phyloP scores from a whole-genome alignment of 352 stramenopile species.

The Globisporangium paddicum region DNA sequence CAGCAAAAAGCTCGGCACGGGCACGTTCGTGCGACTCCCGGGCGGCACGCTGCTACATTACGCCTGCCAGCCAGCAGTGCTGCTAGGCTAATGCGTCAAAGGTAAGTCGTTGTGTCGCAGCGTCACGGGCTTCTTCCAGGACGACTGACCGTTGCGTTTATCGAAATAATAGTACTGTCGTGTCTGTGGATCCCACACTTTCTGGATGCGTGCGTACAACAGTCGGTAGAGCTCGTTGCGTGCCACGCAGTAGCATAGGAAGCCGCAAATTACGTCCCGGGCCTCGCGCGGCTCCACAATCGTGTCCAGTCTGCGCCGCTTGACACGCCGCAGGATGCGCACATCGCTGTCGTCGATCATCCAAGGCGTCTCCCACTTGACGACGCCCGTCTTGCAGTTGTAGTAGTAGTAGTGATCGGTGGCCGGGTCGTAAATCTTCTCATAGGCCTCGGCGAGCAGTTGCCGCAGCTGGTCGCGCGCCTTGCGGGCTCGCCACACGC shows the following conservation, averaged over 20 bases:
- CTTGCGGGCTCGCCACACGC: slow-evolving; percentile 33
- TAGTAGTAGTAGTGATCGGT: slow-evolving; percentile 74
- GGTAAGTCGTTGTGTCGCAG: slow-evolving; percentile 39
- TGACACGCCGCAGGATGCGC: slow-evolving; percentile 28
- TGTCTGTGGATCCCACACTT: slow-evolving; percentile 61
- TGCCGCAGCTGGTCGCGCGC: slow-evolving; percentile 34
- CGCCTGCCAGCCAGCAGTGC: slow-evolving; percentile 63
- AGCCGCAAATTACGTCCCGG: slow-evolving; percentile 30
- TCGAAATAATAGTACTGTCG: slow-evolving; percentile 84
- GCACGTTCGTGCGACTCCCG: slow-evolving; percentile 68
- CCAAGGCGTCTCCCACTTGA: slow-evolving; percentile 60
- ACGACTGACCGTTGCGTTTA: slow-evolving; percentile 64
- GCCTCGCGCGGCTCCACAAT: slow-evolving; percentile 45
- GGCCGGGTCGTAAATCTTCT: slow-evolving; percentile 67
- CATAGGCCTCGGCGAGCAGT: slow-evolving; percentile 50
- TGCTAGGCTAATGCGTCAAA: not conserved
- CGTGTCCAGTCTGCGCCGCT: slow-evolving; percentile 36
- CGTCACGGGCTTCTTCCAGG: slow-evolving; percentile 64
- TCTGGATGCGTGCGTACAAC: slow-evolving; percentile 52
- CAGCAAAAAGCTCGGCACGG: slow-evolving; percentile 59
- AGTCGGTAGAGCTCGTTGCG: slow-evolving; percentile 40
- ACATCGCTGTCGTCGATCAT: slow-evolving; percentile 44
- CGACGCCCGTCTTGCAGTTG: slow-evolving; percentile 61
- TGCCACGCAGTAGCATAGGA: slow-evolving; percentile 37
- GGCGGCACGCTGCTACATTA: slow-evolving; percentile 65